Evolutionary conservation across 1,284 basidiomycete species (phyloP), one percentile per base, ranked within the genome.

Genomic region (Ceratobasidium papillatum): DNA sequence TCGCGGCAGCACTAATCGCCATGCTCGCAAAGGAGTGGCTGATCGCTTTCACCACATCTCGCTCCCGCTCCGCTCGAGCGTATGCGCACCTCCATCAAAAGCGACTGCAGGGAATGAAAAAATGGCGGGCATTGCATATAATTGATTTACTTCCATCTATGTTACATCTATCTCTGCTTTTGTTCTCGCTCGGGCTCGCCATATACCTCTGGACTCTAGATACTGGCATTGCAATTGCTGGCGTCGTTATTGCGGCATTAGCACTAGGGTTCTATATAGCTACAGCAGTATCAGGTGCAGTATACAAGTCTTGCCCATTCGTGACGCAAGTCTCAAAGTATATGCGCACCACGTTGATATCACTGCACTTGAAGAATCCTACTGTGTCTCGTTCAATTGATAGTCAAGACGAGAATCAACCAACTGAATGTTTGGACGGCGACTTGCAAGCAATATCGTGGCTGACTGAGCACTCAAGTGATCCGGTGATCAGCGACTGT

Each of bases 21-120:
- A 59, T 72, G 52, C 49, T 72, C 12, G 68, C 54, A 12, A 72
- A 72, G 38, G 51, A 72, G 51, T 72, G 68, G 68, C 30, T 72
- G 8, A 45, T 8, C 17, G 27, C 36, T 19, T 72, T 64, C 34
- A 38, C 19, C 14, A 25, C 54, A 27, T 58, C 30, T 32, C 54
- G 54, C 9, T 30, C 54, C 7, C 54, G 54, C n/a, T 27, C 54
- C n/a, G 22, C 54, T 34, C 30, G n/a, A 32, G 19, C 8, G 11
- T 58, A 58, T 14, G 34, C 54, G 11, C 14, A 32, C 11, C 9
- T 32, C 19, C 32, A 54, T 8, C 56, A 59, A 51, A n/a, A n/a
- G 19, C 41, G 51, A 30, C 49, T 47, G 3, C 7, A 32, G 8
- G 71, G 71, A 4, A 11, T 61, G 38, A 36, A 45, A 14, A 30